Conservation (phyloP, 495 filamentous ascomycete species). For the Penicillium daleae region DNA sequence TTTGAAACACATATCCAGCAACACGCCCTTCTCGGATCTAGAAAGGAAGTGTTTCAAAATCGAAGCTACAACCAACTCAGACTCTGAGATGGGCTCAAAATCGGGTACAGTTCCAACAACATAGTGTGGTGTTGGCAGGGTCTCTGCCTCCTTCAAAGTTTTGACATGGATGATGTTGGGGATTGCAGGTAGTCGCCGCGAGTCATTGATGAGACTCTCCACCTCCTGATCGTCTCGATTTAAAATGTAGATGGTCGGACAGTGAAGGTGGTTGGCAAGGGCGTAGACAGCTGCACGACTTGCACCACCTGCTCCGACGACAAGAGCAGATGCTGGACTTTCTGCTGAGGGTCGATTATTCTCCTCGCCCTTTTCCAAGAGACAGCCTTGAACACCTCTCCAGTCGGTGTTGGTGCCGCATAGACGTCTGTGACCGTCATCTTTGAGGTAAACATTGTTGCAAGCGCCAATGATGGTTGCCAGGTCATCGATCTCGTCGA, state of each 20-base stretch:
- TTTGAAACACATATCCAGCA: constrained; percentile 77
- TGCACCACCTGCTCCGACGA: constrained; percentile 66
- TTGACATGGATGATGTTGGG: constrained; percentile 54
- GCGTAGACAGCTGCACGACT: constrained; percentile 66
- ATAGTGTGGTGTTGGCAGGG: constrained; percentile 53
- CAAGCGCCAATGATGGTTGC: constrained; percentile 61
- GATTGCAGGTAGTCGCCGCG: constrained; percentile 12
- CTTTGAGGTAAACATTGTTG: constrained; percentile 67
- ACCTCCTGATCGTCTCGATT: constrained; percentile 65
- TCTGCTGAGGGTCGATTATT: constrained; percentile 39
- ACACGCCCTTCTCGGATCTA: constrained; percentile 52
- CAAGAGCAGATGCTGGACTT: constrained; percentile 43
- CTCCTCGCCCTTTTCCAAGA: constrained; percentile 37
- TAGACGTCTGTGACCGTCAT: constrained; percentile 37
- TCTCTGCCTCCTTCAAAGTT: constrained; percentile 53
- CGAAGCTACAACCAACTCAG: constrained; percentile 52
- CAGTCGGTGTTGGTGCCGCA: constrained; percentile 75
- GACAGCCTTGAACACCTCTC: constrained; percentile 63
- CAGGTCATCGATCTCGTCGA: constrained; percentile 64
- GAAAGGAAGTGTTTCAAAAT: constrained; percentile 57
- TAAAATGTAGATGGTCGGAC: constrained; percentile 62
- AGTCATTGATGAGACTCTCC: constrained; percentile 55
- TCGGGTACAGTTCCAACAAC: constrained; percentile 67
- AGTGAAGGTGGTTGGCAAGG: constrained; percentile 57
- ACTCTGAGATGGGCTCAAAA: constrained; percentile 56